Conservation (phyloP, 148 eudicot genomes). For the Amaranthus palmeri region DNA sequence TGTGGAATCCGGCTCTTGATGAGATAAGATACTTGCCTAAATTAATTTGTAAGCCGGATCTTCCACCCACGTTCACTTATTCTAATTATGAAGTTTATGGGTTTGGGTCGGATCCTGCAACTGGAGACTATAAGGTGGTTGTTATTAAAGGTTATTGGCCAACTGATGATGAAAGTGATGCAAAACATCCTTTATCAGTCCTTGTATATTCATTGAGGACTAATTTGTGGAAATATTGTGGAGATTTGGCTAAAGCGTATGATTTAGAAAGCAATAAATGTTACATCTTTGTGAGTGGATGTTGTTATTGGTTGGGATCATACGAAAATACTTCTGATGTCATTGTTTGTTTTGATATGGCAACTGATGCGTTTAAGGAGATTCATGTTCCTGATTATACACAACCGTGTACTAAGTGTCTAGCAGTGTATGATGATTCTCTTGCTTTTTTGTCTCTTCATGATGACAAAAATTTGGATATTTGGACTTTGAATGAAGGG, state of each 20-base stretch:
- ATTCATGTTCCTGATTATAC: background rate
- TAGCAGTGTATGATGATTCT: constrained; percentile 8
- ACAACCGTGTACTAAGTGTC: background rate
- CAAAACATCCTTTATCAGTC: background rate
- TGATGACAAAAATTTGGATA: constrained; percentile 1
- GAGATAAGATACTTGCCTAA: background rate
- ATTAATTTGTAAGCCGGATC: background rate
- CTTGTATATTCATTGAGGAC: background rate
- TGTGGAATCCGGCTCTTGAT: background rate
- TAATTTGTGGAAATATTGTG: background rate
- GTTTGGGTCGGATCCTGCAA: background rate
- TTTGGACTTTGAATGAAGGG: constrained; percentile 10
- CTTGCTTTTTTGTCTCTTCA: constrained; percentile 6
- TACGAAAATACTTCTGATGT: background rate
- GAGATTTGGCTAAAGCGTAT: background rate
- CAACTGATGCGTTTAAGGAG: background rate
- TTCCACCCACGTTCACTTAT: background rate
- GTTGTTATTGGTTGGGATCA: background rate
- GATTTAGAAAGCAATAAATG: background rate
- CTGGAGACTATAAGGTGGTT: constrained; percentile 7
- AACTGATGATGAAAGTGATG: background rate
- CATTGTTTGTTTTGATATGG: background rate
- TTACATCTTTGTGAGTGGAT: background rate
- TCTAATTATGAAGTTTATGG: background rate
- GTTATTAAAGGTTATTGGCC: background rate